phyloP scores from a whole-genome alignment of 306 rosid species.

The Trichosanthes cucumerina region DNA sequence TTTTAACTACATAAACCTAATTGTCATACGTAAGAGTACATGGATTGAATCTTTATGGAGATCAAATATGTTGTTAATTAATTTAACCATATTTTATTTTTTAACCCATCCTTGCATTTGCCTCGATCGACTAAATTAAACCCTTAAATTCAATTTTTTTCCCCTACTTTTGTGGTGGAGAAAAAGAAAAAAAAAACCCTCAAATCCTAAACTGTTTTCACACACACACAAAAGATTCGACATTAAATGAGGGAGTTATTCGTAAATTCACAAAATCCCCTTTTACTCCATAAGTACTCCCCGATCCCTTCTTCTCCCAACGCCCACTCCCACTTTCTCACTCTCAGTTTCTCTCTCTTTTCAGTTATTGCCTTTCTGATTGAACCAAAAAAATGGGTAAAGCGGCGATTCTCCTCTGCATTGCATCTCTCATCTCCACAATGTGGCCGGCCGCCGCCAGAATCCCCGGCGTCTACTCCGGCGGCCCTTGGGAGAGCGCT shows the following conservation, averaged over 20 bases:
- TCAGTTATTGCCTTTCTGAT: background rate
- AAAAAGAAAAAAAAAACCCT: background rate
- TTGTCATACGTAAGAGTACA: too few relatives aligned
- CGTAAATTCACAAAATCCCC: background rate
- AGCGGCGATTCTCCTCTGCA: slow-evolving; percentile 19
- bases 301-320: background rate
- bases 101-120: background rate
- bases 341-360: background rate
- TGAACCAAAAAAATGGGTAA: slow-evolving; percentile 12
- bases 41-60: too few relatives aligned
- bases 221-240: background rate
- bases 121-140: background rate
- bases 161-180: background rate
- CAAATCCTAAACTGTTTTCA: background rate
- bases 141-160: background rate
- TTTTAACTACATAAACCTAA: too few relatives aligned
- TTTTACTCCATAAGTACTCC: slow-evolving; percentile 38
- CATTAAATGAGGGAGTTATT: background rate
- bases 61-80: too few relatives aligned
- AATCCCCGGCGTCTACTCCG: slow-evolving; percentile 47
- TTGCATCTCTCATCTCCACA: slow-evolving; percentile 21
- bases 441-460: slow-evolving; percentile 26
- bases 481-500: slow-evolving; percentile 41
- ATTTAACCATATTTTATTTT: too few relatives aligned
- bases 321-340: background rate